Evolutionary conservation across 148 eudicot species (phyloP), one percentile per base, ranked within the genome.

Genomic region (Camellia japonica): DNA sequence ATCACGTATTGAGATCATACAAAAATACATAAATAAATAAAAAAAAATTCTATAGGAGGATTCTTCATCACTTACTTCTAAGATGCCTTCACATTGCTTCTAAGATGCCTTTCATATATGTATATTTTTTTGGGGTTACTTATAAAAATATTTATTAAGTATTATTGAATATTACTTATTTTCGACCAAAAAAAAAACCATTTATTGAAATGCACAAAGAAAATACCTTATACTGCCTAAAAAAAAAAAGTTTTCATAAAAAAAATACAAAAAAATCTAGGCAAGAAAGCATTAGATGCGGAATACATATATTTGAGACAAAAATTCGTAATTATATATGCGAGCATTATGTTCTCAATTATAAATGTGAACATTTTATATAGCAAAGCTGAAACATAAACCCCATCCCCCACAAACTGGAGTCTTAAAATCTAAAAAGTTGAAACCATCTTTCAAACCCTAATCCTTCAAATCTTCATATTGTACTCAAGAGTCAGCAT

Each of bases 141-240:
- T 30, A 30, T 30, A 30, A 30, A 30, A 30, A 30, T 30, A 30
- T 30, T 30, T 30, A 30, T 30, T 1, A 30, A 30, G 38, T 30
- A 30, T 30, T 30, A 30, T 30, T 30, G 38, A 30, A 30, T 30
- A 30, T 30, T 30, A 30, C 38, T 30, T 30, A 30, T 30, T 30
- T 30, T 30, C 1, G 38, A 30, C 55, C 74, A 55, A 47, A 75
- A 79, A 85, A 30, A 30, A 30, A 30, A 30, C 1, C 1, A 30
- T 30, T 30, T 30, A 30, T 30, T 30, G 67, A 76, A 82, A 82
- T 81, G 75, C 69, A 68, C 51, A 54, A 69, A 74, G 55, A 66
- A 41, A 76, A 77, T 60, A 47, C 74, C 55, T 46, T 70, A 3
- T 47, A 19, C 74, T 46, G 55, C 10, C 73, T 30, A 30, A 46